Conservation (phyloP, 371 early-diverging fungal genomes). For the Syncephalis plumigaleata region DNA sequence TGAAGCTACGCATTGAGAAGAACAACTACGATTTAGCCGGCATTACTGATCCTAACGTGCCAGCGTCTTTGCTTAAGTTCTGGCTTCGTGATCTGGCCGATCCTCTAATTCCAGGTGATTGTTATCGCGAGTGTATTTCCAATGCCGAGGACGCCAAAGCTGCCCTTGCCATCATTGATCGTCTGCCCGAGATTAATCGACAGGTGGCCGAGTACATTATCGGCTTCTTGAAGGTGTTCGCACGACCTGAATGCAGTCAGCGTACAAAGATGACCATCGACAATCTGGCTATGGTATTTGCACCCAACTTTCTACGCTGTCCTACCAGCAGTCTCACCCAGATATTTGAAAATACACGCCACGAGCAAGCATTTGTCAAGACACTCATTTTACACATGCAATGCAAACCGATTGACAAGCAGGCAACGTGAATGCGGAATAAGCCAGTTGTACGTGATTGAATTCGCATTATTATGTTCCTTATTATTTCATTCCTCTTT, state of each 20-base stretch:
- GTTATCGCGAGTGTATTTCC: slow-evolving; percentile 52
- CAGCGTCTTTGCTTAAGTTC: slow-evolving; percentile 77
- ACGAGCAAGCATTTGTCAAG: slow-evolving; percentile 6
- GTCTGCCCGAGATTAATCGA: slow-evolving; percentile 53
- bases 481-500: too few species aligned
- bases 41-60: slow-evolving; percentile 78
- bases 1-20: slow-evolving; percentile 18
- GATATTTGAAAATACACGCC: slow-evolving; percentile 7
- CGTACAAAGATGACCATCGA: slow-evolving; percentile 72
- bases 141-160: slow-evolving; percentile 27
- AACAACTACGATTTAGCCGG: slow-evolving; percentile 29
- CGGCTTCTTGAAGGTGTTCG: slow-evolving; percentile 68
- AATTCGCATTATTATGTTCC: too few species aligned
- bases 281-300: slow-evolving; percentile 95
- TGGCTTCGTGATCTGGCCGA: slow-evolving; percentile 89
- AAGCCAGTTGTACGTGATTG: too few species aligned
- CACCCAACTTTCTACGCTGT: slow-evolving; percentile 81
- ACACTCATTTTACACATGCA: slow-evolving; percentile 3
- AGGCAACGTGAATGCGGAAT: too few species aligned
- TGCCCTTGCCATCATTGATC: slow-evolving; percentile 38
- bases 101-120: slow-evolving; percentile 72
- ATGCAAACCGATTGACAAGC: too few species aligned
- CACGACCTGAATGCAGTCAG: slow-evolving; percentile 41
- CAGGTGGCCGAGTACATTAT: slow-evolving; percentile 64
- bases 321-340: slow-evolving; percentile 24